These are phyloP conservation scores for Sporothrix globosa DNA, from an alignment of 2,329 filamentous ascomycete species.

Conservation along the genomic window DNA sequence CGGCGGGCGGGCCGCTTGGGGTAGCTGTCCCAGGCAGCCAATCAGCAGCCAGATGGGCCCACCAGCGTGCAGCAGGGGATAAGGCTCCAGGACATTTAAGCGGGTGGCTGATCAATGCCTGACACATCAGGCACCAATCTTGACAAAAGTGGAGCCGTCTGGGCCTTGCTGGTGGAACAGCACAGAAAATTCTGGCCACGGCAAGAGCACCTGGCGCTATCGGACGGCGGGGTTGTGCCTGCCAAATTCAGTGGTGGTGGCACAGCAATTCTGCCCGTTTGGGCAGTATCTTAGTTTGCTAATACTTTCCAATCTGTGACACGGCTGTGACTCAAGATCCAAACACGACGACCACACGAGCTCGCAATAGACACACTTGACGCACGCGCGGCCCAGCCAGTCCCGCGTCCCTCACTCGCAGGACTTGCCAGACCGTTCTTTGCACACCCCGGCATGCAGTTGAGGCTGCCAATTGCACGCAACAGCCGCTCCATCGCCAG, in stretches of 20 bases:
- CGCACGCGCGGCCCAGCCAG: not conserved
- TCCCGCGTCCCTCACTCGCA: not conserved
- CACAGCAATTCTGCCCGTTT: constrained; percentile 17
- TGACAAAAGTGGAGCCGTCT: constrained; percentile 3
- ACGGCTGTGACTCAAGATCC: constrained; percentile 28
- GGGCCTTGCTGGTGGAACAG: not conserved
- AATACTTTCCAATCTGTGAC: constrained; percentile 22
- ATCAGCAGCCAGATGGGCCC: not conserved
- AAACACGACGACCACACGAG: constrained; percentile 18
- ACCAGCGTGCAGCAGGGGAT: constrained; percentile 2
- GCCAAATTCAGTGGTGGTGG: constrained; percentile 24
- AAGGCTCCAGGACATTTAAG: constrained; percentile 23
- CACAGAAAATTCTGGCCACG: constrained; percentile 12
- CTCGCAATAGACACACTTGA: not conserved
- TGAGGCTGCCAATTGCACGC: constrained; percentile 27
- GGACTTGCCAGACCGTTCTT: constrained; percentile 9
- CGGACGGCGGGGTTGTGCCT: constrained; percentile 23
- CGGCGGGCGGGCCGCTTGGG: constrained; percentile 17
- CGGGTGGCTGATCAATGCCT: constrained; percentile 26
- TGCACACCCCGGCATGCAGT: constrained; percentile 33
- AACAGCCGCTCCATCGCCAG: constrained; percentile 25
- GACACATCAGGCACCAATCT: constrained; percentile 29
- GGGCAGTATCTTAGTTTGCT: constrained; percentile 5
- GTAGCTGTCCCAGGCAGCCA: constrained; percentile 23
- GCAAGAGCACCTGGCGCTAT: not conserved